Conservation (phyloP, 1,284 basidiomycete species). For the Moesziomyces sp. region DNA sequence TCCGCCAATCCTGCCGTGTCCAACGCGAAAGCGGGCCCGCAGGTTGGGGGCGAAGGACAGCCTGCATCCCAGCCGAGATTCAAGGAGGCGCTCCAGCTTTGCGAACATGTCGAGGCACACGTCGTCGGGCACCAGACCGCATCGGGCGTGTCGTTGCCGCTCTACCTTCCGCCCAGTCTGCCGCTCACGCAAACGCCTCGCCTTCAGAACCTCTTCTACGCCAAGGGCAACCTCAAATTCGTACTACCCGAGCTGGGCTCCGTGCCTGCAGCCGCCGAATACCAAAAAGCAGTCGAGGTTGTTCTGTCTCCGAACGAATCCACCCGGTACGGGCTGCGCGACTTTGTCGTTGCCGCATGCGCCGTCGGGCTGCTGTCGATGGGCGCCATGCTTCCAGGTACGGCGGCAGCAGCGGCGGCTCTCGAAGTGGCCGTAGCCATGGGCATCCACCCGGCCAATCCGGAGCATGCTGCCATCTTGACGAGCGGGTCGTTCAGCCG, state of each 20-base stretch:
- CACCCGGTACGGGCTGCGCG: constrained; percentile 47
- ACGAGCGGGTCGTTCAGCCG: constrained; percentile 47
- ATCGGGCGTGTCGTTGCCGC: constrained; percentile 20
- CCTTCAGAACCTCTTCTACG: constrained; percentile 70
- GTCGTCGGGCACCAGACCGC: constrained; percentile 38
- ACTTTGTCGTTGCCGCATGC: constrained; percentile 60
- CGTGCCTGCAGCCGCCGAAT: constrained; percentile 66
- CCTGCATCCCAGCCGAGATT: constrained; percentile 57
- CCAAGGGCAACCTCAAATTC: constrained; percentile 70
- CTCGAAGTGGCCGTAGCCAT: constrained; percentile 51
- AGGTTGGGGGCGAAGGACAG: constrained; percentile 1
- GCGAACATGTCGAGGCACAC: constrained; percentile 64
- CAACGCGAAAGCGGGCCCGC: background rate
- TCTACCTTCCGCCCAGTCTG: constrained; percentile 53
- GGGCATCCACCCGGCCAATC: constrained; percentile 51
- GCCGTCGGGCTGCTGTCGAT: constrained; percentile 59
- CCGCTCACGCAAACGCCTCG: constrained; percentile 68
- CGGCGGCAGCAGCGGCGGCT: constrained; percentile 40
- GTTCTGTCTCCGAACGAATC: constrained; percentile 49
- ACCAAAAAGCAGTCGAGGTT: constrained; percentile 68
- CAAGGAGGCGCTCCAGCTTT: constrained; percentile 68
- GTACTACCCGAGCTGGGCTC: constrained; percentile 54
- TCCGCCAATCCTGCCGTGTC: constrained; percentile 36
- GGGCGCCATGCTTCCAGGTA: constrained; percentile 55
- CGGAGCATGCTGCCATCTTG: constrained; percentile 40